Evolutionary conservation across 805 yeast genomes (phyloP).

Genomic region (Yamadazyma nakazawae): DNA sequence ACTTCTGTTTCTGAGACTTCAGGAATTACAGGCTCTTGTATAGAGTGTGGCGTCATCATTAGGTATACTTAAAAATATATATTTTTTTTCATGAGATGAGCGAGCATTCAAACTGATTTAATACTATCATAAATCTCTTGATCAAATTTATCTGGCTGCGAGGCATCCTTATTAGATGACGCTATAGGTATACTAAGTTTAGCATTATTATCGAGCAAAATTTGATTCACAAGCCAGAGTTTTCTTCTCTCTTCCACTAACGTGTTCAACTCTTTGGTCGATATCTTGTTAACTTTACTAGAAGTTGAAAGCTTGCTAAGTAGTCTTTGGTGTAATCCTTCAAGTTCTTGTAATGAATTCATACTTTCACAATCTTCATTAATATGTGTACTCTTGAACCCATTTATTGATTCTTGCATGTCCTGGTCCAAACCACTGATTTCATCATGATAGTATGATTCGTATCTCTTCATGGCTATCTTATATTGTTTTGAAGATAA

Average conservation of each 20-base stretch:
- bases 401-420: neutral
- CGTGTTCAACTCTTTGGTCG: conserved; percentile 25
- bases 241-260: conserved; percentile 30
- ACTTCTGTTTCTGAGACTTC: conserved; percentile 26
- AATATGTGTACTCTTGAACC: neutral
- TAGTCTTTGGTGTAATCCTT: conserved; percentile 25
- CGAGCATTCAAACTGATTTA: conserved; percentile 1
- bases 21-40: conserved; percentile 3
- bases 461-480: conserved; percentile 33
- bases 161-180: neutral
- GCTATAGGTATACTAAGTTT: conserved; percentile 27
- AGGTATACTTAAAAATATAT: neutral
- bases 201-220: conserved; percentile 42
- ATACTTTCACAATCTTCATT: conserved; percentile 12
- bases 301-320: conserved; percentile 35
- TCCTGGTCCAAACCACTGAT: neutral
- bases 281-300: conserved; percentile 34
- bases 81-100: conserved; percentile 7
- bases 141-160: conserved; percentile 12
- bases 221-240: conserved; percentile 41
- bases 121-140: conserved; percentile 12
- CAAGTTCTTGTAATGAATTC: conserved; percentile 17
- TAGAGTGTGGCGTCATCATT: conserved; percentile 1
- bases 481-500: conserved; percentile 32
- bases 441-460: conserved; percentile 13